Base-by-base conservation (phyloP, 345 rosid genomes). In the Syzygium jambos region DNA sequence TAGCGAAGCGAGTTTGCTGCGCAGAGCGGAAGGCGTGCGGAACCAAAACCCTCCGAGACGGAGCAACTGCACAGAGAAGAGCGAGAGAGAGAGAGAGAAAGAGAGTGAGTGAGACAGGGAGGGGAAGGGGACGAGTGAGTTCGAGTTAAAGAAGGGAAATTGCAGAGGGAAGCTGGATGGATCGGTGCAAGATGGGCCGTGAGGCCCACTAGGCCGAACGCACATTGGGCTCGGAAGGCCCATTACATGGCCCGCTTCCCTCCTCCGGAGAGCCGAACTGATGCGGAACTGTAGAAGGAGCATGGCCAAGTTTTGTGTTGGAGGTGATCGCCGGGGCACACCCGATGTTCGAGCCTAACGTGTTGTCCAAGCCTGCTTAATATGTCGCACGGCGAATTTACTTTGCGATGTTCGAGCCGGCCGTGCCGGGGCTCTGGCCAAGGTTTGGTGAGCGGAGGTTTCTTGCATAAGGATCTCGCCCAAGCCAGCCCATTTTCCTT, bases 221-320 rank as follows among this genome's bases (percentile, higher is more conserved):
- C n/a, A 10, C 63, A 56, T 55, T 56, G 63, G 19, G 63, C 63
- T 56, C n/a, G 25, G n/a, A 11, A 56, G 63, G 63, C 63, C 63
- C 63, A 57, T 11, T 51, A 51, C 11, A 11, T 38, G 82, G 82
- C 49, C 78, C 78, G 30, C 12, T 68, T 68, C 43, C 78, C 78
- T 30, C 17, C 78, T 30, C 43, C 17, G 46, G 46, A 16, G 23
- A 10, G 43, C 78, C 78, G 17, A 65, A 16, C 78, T 65, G 78
- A 65, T 65, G 23, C 12, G 11, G 30, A 43, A 43, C 78, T 16
- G 43, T 30, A 68, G 46, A 30, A 68, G 78, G 10, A 30, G 43
- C 78, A 17, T 2, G 0, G 43, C 78, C 34, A 0, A 17, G 78
- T 17, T 9, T 3, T 23, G 27, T 4, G 11, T 56, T 4, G 4